Conservation (phyloP, 208 protist genomes). For the Trypanosoma theileri region DNA sequence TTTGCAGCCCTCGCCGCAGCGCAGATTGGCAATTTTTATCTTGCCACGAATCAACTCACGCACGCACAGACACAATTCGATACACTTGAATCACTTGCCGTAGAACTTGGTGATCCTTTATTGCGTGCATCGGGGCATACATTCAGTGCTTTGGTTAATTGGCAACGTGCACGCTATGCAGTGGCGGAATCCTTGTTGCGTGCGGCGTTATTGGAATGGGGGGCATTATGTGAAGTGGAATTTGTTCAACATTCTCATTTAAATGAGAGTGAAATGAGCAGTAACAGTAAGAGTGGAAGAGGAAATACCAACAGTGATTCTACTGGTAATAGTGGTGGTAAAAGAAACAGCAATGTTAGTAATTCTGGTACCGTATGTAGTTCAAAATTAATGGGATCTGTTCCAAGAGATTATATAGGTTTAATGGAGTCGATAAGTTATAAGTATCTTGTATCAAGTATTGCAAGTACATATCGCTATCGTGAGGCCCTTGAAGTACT, state of each 20-base stretch:
- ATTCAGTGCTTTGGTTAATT: constrained; percentile 71
- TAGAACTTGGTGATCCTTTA: constrained; percentile 35
- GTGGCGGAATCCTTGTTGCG: constrained; percentile 69
- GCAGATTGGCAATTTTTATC: constrained; percentile 85
- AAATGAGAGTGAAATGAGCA: neutral
- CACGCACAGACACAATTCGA: constrained; percentile 72
- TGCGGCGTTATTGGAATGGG: constrained; percentile 55
- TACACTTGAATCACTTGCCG: constrained; percentile 37
- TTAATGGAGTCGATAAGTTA: constrained; percentile 57
- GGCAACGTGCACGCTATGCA: constrained; percentile 74
- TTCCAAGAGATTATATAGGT: constrained; percentile 51
- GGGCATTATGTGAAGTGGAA: constrained; percentile 25
- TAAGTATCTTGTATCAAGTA: constrained; percentile 61
- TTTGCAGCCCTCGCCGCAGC: constrained; percentile 58
- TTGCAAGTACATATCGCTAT: constrained; percentile 85
- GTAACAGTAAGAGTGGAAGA: neutral
- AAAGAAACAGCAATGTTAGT: neutral
- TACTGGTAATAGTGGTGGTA: neutral
- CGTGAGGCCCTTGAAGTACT: constrained; percentile 83
- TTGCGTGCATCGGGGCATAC: constrained; percentile 72
- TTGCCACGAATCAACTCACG: constrained; percentile 75
- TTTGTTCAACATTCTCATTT: too few species aligned
- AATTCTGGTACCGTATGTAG: neutral
- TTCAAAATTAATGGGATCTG: constrained; percentile 21
- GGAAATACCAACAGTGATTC: neutral